Conservation (phyloP, 176 grass and related monocot genomes). For the Juncus inflexus region DNA sequence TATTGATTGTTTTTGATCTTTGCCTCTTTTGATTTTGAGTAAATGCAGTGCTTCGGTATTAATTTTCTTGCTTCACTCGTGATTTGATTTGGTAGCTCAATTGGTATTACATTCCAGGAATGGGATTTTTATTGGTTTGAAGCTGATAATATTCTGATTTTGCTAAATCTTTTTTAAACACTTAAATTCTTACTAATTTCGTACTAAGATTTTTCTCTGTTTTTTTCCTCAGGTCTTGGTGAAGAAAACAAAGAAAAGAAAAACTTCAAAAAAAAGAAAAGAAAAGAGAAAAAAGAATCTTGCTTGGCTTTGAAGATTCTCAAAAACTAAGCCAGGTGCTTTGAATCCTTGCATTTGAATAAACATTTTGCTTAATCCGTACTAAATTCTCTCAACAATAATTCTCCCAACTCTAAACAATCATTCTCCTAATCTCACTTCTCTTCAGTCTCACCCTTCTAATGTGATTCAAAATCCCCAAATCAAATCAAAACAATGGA, state of each 20-base stretch:
- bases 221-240: not conserved
- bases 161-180: constrained; percentile 4
- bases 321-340: too few relatives aligned
- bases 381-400: not conserved
- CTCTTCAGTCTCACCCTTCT: constrained; percentile 7
- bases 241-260: not conserved
- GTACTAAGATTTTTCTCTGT: not conserved
- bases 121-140: too few relatives aligned
- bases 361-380: too few relatives aligned
- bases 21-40: not conserved
- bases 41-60: not conserved
- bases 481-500: constrained; percentile 22
- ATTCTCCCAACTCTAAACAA: not conserved
- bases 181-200: too few relatives aligned
- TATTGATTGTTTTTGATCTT: constrained; percentile 6
- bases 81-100: too few relatives aligned
- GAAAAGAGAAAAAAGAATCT: too few relatives aligned
- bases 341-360: too few relatives aligned
- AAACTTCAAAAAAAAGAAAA: too few relatives aligned
- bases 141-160: constrained; percentile 3
- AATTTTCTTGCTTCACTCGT: not conserved
- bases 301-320: too few relatives aligned
- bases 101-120: too few relatives aligned
- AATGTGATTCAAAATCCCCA: constrained; percentile 1
- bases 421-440: not conserved